Evolutionary conservation across 805 yeast species (phyloP).

Genomic region (Candida patagonica): DNA sequence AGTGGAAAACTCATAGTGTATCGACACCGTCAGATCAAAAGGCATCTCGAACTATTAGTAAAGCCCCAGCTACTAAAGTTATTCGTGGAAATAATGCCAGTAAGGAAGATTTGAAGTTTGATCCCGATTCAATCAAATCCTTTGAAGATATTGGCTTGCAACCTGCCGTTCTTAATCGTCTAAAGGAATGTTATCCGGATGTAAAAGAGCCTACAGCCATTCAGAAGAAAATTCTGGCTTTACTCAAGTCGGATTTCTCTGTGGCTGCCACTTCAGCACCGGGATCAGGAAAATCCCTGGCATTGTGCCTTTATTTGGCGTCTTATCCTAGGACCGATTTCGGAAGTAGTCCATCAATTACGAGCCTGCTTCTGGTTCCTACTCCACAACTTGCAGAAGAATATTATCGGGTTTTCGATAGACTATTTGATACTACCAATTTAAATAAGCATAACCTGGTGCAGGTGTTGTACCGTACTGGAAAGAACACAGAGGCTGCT

Average conservation of each 20-base stretch:
- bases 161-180: constrained; percentile 10
- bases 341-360: constrained; percentile 7
- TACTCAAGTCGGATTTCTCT: constrained; percentile 23
- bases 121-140: constrained; percentile 17
- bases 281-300: constrained; percentile 29
- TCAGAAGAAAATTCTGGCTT: constrained; percentile 24
- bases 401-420: constrained; percentile 15
- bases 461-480: constrained; percentile 24
- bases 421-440: constrained; percentile 4
- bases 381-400: constrained; percentile 27
- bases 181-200: constrained; percentile 10
- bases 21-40: too few species aligned
- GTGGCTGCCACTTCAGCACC: constrained; percentile 23
- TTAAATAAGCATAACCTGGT: constrained; percentile 9
- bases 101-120: constrained; percentile 12
- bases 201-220: constrained; percentile 17
- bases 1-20: too few species aligned
- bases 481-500: constrained; percentile 13
- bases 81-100: background rate
- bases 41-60: background rate
- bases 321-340: constrained; percentile 11
- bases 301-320: constrained; percentile 21
- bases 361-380: constrained; percentile 29
- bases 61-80: too few species aligned
- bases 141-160: constrained; percentile 17